Conservation (phyloP, 139 green algal species). For the Coccomyxa sp. region DNA sequence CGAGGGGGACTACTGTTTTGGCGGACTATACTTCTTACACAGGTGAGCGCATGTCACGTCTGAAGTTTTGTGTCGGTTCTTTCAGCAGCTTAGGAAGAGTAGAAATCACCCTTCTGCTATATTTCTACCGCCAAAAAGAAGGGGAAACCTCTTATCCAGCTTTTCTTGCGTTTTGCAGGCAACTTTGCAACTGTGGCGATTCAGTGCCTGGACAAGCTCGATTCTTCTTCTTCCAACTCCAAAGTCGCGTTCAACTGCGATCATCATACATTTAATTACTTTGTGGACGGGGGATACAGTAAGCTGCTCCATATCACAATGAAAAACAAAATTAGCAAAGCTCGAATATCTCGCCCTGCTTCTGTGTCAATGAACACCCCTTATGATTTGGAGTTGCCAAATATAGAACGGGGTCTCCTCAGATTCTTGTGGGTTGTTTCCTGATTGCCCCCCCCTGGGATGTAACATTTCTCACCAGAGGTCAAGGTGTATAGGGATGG, state of each 20-base stretch:
- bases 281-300: constrained; percentile 70
- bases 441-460: not conserved
- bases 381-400: not conserved
- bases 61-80: not conserved
- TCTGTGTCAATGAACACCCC: too few relatives aligned
- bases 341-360: too few relatives aligned
- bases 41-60: not conserved
- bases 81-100: not conserved
- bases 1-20: constrained; percentile 65
- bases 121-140: too few relatives aligned
- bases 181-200: constrained; percentile 91
- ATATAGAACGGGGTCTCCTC: not conserved
- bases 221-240: constrained; percentile 49
- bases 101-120: not conserved
- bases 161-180: constrained; percentile 26
- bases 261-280: constrained; percentile 85
- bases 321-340: too few relatives aligned
- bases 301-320: constrained; percentile 15
- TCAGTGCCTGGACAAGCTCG: constrained; percentile 72
- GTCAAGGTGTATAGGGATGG: too few relatives aligned
- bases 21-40: constrained; percentile 85
- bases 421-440: not conserved
- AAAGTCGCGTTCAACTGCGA: constrained; percentile 27
- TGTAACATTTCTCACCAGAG: too few relatives aligned
- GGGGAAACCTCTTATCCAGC: too few relatives aligned